These are phyloP conservation scores for Polygonum aviculare DNA, from an alignment of 148 eudicot species.

Conservation along the genomic window DNA sequence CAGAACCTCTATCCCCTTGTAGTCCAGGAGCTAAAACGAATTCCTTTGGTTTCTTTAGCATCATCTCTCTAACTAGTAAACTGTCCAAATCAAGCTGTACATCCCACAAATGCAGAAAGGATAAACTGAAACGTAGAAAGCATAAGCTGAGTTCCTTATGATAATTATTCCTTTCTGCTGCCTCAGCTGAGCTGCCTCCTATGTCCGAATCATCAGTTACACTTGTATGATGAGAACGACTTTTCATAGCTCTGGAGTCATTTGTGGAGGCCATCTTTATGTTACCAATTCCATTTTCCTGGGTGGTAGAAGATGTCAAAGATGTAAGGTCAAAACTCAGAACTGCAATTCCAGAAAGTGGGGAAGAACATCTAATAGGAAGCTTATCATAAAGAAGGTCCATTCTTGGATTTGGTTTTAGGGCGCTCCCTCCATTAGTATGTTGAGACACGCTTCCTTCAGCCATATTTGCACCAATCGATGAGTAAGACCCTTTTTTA, in stretches of 20 bases:
- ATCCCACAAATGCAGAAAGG: slow-evolving; percentile 85
- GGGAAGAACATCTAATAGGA: slow-evolving; percentile 63
- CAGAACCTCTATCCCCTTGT: slow-evolving; percentile 83
- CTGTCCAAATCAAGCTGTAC: slow-evolving; percentile 69
- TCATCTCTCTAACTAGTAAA: slow-evolving; percentile 65
- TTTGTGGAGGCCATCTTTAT: slow-evolving; percentile 17
- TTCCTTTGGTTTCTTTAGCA: slow-evolving; percentile 47
- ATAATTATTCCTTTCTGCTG: slow-evolving; percentile 22
- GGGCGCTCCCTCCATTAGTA: slow-evolving; percentile 23
- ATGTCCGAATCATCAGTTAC: slow-evolving; percentile 19
- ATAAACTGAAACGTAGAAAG: slow-evolving; percentile 69
- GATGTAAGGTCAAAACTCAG: slow-evolving; percentile 68
- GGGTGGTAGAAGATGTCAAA: slow-evolving; percentile 42
- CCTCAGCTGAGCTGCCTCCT: slow-evolving; percentile 22
- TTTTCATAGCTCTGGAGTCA: slow-evolving; percentile 15
- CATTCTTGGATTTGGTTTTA: slow-evolving; percentile 22
- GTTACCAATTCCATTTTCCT: slow-evolving; percentile 20
- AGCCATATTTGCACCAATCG: slow-evolving; percentile 18
- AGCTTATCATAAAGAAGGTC: slow-evolving; percentile 23
- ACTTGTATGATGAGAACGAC: slow-evolving; percentile 18
- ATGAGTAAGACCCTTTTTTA: slow-evolving; percentile 22
- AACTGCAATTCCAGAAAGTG: slow-evolving; percentile 70
- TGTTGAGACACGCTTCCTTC: slow-evolving; percentile 21
- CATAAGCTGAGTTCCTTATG: slow-evolving; percentile 29
- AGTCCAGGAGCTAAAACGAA: slow-evolving; percentile 71